Percentiles rank a stretch among this genome's conserved stretches.
These are phyloP conservation scores for Ajuga reptans DNA, from an alignment of 305 asterid genomes.

Conservation along the genomic window DNA sequence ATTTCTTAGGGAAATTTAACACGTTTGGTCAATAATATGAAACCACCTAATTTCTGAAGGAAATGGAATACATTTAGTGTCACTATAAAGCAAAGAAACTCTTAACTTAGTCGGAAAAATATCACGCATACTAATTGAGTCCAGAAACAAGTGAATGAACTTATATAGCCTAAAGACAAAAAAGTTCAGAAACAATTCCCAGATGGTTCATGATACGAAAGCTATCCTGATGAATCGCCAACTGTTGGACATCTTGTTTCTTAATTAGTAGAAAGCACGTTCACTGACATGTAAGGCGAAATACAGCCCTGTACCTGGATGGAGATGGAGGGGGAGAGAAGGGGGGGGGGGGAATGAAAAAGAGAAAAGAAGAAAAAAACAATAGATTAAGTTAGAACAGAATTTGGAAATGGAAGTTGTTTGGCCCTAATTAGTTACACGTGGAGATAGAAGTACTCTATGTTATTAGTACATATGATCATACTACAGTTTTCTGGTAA, in stretches of 20 bases:
- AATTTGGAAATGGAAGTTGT: background rate
- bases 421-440: background rate
- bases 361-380: background rate
- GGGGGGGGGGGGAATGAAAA: background rate
- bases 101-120: background rate
- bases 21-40: background rate
- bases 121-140: background rate
- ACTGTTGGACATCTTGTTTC: background rate
- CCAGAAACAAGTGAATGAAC: background rate
- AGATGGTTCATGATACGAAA: background rate
- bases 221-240: background rate
- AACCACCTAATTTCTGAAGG: background rate
- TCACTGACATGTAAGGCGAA: slow-evolving; percentile 76
- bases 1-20: too few relatives aligned
- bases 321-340: background rate
- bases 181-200: background rate
- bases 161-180: background rate
- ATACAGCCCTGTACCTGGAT: slow-evolving; percentile 77
- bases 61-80: background rate
- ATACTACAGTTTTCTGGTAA: too few relatives aligned
- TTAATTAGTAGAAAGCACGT: slow-evolving; percentile 58
- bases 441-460: background rate
- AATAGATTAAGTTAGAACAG: slow-evolving; percentile 9
- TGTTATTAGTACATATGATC: background rate
- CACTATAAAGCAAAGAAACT: too few relatives aligned